Base-by-base conservation (phyloP, 768 basidiomycete species). In the Suillus fuscotomentosus region DNA sequence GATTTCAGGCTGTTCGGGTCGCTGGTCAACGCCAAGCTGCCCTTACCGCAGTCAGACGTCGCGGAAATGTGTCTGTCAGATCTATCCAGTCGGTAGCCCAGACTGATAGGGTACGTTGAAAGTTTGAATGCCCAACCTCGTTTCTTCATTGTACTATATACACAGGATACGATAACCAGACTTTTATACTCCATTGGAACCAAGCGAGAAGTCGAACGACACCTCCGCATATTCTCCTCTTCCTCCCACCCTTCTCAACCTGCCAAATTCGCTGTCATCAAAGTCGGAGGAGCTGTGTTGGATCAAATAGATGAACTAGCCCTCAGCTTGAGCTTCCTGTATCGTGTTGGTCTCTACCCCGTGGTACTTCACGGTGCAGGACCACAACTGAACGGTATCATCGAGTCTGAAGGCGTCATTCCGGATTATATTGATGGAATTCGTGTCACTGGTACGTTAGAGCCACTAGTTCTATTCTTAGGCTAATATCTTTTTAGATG, bases 361-460 rank as follows among this genome's bases (percentile, higher is more conserved):
- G 91, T 99, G 65, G 88, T 99, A 59, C 85, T 99, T 6, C 97
- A 99, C 79, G 97, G 97, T 59, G 97, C 90, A 66, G 97, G 97
- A 34, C 97, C 95, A 24, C 96, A 97, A 74, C 79, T 97, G 68
- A 99, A 99, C 79, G 88, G 89, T 65, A 94, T 97, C 69, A 89
- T 99, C 66, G 95, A 98, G 72, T 79, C 86, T 27, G 96, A 94
- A 73, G 97, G 97, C 39, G 88, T 99, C 60, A 85, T 95, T 27
- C 96, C 97, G 1, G 95, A 98, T 78, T 99, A 98, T 78, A 95
- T 92, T 67, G 96, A 98, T 72, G 97, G 97, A 42, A 99, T 99
- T 70, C 88, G 97, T 53, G 94, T 99, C 67, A 99, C 97, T 54
- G 91, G 94, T 93, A 62, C 60, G 3, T 17, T 31, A 7, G 7